Evolutionary conservation across 768 basidiomycete species (phyloP).

Genomic region (Amanita polypyramis): DNA sequence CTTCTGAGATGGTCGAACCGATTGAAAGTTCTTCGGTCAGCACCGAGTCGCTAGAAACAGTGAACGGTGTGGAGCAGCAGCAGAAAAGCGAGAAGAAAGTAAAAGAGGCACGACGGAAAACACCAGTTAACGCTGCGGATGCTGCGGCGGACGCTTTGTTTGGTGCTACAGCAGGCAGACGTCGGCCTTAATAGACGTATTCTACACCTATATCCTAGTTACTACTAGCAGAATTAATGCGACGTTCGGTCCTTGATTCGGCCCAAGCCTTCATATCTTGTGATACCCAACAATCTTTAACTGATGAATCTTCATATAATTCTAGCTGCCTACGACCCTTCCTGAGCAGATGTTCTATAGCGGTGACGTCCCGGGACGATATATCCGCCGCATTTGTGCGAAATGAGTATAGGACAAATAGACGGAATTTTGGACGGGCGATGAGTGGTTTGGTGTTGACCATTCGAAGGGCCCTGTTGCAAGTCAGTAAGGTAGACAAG

Average conservation of each 20-base stretch:
- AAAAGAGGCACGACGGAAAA: neutral
- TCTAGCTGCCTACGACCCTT: conserved; percentile 59
- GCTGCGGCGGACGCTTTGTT: conserved; percentile 17
- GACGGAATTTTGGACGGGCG: conserved; percentile 53
- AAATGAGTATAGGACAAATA: conserved; percentile 63
- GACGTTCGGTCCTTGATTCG: conserved; percentile 14
- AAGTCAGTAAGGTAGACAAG: neutral
- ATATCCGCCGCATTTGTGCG: conserved; percentile 49
- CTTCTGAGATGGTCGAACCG: neutral
- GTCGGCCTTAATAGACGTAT: conserved; percentile 3
- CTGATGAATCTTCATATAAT: conserved; percentile 52
- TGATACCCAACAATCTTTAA: conserved; percentile 70
- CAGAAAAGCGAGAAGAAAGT: neutral
- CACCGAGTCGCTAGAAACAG: neutral
- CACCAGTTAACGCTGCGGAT: conserved; percentile 10
- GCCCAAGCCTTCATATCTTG: conserved; percentile 63
- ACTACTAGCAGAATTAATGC: neutral
- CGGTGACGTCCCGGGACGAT: conserved; percentile 54
- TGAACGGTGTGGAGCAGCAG: neutral
- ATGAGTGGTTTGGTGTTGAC: conserved; percentile 52
- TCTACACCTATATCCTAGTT: neutral
- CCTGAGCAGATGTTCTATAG: conserved; percentile 70
- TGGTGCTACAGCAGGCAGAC: conserved; percentile 7
- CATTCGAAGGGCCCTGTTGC: conserved; percentile 65
- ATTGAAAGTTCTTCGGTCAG: neutral